Evolutionary conservation across 1,284 basidiomycete genomes (phyloP).

Genomic region (Cutaneotrichosporon sp.): DNA sequence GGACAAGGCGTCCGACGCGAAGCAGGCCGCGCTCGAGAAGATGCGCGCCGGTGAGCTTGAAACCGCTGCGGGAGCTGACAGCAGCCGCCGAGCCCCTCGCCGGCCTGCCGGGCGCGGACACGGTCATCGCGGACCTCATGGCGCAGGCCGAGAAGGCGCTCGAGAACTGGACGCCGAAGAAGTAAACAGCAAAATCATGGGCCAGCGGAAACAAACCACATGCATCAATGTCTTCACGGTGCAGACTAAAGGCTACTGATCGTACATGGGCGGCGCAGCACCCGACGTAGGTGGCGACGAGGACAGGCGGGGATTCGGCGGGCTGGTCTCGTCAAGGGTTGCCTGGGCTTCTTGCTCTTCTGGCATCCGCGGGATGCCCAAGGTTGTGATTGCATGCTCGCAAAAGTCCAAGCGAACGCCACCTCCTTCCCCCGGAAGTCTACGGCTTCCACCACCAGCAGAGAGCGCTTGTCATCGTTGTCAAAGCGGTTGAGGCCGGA

Average conservation of each 20-base stretch:
- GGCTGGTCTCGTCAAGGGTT: no score
- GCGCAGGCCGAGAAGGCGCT: slow-evolving; percentile 5
- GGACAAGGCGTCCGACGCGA: background rate
- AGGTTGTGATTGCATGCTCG: no score
- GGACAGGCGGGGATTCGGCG: no score
- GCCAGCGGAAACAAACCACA: background rate
- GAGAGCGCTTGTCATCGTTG: no score
- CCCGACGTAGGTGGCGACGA: no score
- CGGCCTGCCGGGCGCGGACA: background rate
- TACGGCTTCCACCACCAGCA: no score
- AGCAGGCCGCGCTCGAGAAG: background rate
- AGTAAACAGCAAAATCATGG: background rate
- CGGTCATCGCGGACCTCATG: slow-evolving; percentile 7
- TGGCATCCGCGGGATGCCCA: no score
- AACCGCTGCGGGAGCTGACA: background rate
- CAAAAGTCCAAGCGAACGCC: no score
- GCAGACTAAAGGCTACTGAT: background rate
- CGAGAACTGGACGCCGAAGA: background rate
- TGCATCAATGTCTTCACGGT: background rate
- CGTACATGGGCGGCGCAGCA: background rate
- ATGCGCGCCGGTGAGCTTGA: background rate
- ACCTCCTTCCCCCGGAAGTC: no score
- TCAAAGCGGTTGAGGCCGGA: no score
- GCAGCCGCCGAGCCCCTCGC: slow-evolving; percentile 1
- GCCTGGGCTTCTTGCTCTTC: no score